These are phyloP conservation scores for Mycena citricolor DNA, from an alignment of 1,284 basidiomycete species.

Conservation along the genomic window DNA sequence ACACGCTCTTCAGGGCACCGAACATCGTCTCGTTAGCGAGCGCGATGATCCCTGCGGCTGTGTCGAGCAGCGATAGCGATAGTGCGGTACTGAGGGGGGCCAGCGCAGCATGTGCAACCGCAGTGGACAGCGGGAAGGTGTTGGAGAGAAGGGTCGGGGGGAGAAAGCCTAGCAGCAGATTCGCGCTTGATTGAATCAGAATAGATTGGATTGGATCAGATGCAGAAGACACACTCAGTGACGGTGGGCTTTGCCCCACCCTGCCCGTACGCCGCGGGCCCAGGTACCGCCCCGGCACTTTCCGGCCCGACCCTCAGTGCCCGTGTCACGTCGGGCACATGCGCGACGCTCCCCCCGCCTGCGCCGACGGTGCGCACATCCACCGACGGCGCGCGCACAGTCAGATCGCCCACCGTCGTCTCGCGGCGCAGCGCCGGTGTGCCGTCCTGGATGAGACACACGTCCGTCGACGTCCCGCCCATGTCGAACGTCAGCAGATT, in stretches of 20 bases:
- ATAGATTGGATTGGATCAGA: background rate
- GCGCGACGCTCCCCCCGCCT: conserved; percentile 32
- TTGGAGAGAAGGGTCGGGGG: conserved; percentile 30
- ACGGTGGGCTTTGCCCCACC: conserved; percentile 32
- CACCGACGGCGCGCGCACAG: conserved; percentile 32
- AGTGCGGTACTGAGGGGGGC: too few species aligned
- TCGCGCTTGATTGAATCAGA: conserved; percentile 19
- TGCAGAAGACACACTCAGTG: conserved; percentile 24
- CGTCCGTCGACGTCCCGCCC: conserved; percentile 34
- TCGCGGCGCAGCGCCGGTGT: conserved; percentile 27
- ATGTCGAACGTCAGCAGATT: conserved; percentile 34
- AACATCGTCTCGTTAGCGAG: conserved; percentile 34
- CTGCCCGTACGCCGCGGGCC: conserved; percentile 32
- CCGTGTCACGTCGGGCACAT: conserved; percentile 30
- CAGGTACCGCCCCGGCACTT: conserved; percentile 32
- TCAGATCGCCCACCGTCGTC: conserved; percentile 32
- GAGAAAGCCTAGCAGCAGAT: conserved; percentile 31
- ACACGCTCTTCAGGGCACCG: conserved; percentile 31
- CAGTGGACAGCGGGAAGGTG: too few species aligned
- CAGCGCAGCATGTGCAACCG: too few species aligned
- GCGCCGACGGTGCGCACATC: conserved; percentile 35
- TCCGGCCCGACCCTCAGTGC: conserved; percentile 33
- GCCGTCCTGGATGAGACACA: conserved; percentile 32
- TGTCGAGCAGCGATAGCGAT: conserved; percentile 27
- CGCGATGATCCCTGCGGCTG: conserved; percentile 32